These are phyloP conservation scores for Populus alba DNA, from an alignment of 345 rosid genomes.

Conservation along the genomic window DNA sequence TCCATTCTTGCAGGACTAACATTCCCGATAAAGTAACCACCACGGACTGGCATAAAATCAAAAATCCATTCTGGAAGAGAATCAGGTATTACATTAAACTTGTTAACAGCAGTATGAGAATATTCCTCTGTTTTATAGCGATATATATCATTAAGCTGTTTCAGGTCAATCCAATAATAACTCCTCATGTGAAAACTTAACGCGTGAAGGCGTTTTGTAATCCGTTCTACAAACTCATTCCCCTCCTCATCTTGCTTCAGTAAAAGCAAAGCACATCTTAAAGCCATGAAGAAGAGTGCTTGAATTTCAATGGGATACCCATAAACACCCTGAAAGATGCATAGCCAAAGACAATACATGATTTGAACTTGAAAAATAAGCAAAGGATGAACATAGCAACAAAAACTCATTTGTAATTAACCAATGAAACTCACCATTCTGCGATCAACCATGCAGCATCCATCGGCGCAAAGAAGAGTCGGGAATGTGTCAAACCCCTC, in stretches of 20 bases:
- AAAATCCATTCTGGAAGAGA: slow-evolving; percentile 97
- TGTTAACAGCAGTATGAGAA: slow-evolving; percentile 94
- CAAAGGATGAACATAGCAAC: not conserved
- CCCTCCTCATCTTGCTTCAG: slow-evolving; percentile 89
- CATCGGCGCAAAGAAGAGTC: slow-evolving; percentile 94
- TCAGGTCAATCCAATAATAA: slow-evolving; percentile 90
- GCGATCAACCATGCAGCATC: slow-evolving; percentile 98
- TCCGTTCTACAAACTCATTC: slow-evolving; percentile 81
- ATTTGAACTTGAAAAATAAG: not conserved
- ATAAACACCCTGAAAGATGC: slow-evolving; percentile 65
- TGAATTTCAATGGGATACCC: slow-evolving; percentile 97
- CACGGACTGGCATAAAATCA: slow-evolving; percentile 79
- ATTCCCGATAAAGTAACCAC: slow-evolving; percentile 91
- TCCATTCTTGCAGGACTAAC: slow-evolving; percentile 97
- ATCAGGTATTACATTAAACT: slow-evolving; percentile 92
- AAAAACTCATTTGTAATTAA: not conserved
- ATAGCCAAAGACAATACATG: not conserved
- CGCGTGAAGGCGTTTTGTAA: slow-evolving; percentile 87
- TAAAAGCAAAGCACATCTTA: slow-evolving; percentile 75
- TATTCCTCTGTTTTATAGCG: slow-evolving; percentile 95
- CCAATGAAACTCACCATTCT: slow-evolving; percentile 71
- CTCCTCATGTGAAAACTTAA: slow-evolving; percentile 87
- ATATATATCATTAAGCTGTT: slow-evolving; percentile 91
- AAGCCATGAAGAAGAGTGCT: slow-evolving; percentile 90
- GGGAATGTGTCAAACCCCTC: slow-evolving; percentile 98